Evolutionary conservation across 257 asterid genomes (phyloP).

Genomic region (Cynanchum wilfordii): DNA sequence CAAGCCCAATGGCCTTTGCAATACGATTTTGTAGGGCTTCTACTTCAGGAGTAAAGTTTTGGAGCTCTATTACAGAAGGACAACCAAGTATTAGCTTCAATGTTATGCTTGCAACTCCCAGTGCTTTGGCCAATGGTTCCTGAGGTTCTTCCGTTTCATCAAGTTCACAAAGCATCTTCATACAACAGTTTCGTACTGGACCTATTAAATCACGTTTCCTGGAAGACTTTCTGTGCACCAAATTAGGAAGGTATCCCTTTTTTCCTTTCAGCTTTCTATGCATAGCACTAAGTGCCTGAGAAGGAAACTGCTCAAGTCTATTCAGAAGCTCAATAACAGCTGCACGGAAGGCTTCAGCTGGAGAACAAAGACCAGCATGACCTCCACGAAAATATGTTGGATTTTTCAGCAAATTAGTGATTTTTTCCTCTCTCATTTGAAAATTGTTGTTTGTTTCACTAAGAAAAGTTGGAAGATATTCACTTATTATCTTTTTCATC

Average conservation of each 20-base stretch:
- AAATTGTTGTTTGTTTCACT: conserved; percentile 25
- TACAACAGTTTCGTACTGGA: conserved; percentile 35
- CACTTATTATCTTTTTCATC: conserved; percentile 44
- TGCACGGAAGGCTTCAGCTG: conserved; percentile 35
- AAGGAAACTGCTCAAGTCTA: conserved; percentile 46
- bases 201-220: conserved; percentile 20
- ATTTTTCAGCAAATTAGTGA: conserved; percentile 39
- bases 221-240: conserved; percentile 18
- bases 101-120: conserved; percentile 65
- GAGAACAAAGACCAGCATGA: conserved; percentile 20
- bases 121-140: conserved; percentile 51
- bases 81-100: conserved; percentile 39
- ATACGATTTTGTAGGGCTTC: conserved; percentile 69
- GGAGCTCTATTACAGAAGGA: conserved; percentile 37
- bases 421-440: conserved; percentile 31
- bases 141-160: conserved; percentile 41
- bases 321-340: conserved; percentile 52
- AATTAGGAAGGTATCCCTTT: conserved; percentile 37
- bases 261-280: conserved; percentile 50
- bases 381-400: conserved; percentile 30
- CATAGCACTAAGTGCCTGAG: conserved; percentile 49
- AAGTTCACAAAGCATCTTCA: conserved; percentile 42
- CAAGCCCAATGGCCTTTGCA: conserved; percentile 49
- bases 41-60: conserved; percentile 50
- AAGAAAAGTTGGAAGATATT: conserved; percentile 39